Base-by-base conservation (phyloP, 768 basidiomycete genomes). In the Naganishia friedmannii region DNA sequence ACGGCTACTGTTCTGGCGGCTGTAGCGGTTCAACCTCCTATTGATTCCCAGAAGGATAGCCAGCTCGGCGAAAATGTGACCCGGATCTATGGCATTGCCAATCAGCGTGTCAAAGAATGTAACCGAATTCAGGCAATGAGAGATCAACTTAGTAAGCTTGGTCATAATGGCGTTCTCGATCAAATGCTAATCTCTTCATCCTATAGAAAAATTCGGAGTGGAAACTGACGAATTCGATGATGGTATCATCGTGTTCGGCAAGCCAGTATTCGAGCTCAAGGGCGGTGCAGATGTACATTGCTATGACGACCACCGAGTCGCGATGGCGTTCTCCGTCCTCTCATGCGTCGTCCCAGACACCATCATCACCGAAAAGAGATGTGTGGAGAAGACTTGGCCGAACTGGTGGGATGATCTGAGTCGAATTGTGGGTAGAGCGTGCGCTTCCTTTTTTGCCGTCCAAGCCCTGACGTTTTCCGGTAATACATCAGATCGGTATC, bases 361-460 rank as follows among this genome's bases (percentile, higher is more conserved):
- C 2, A 83, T 92, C 73, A 85, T 98, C 32, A 93, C 97, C 77
- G 95, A 98, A 83, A 95, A 95, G 82, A 85, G 94, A 66, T 97
- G 96, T 77, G 96, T 99, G 37, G 95, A 95, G 82, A 99, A 99
- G 86, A 99, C 95, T 0, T 99, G 95, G 95, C 96, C 96, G 0
- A 94, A 93, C 78, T 99, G 94, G 92, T 99, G 95, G 94, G 96
- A 98, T 78, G 96, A 98, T 80, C 84, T 99, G 29, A 87, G 91
- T 78, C 93, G 92, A 83, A 96, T 96, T 87, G 92, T 91, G 63
- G 2, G 83, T 53, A 32, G 32, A 5, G 12, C 48, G 7, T 55
- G 17, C 28, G 21, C n/a, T n/a, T 45, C 9, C 28, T 1, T 26
- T 28, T 39, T 28, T 31, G 39, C 12, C 53, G 53, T 17, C 15